phyloP scores from a whole-genome alignment of 805 yeast genomes.

The Teunomyces lycoperdinae region DNA sequence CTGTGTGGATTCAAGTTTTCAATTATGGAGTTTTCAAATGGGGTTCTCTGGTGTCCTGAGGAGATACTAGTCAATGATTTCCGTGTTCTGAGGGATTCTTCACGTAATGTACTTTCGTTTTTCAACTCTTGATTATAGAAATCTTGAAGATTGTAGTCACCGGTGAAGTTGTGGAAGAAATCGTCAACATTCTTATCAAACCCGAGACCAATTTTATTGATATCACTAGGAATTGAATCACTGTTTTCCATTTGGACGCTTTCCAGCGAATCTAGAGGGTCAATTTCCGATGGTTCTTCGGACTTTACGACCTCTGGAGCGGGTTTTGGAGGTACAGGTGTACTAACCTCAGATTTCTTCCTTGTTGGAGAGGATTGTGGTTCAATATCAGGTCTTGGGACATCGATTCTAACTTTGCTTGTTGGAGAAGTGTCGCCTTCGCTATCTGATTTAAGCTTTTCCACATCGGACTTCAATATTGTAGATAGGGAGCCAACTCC shows the following conservation, averaged over 20 bases:
- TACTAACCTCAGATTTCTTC: not conserved
- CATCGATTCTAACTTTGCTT: not conserved
- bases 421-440: not conserved
- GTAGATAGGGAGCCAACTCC: constrained; percentile 16
- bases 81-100: not conserved
- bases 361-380: not conserved
- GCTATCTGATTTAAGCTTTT: not conserved
- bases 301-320: not conserved
- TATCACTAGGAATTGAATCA: not conserved
- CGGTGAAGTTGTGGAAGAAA: not conserved
- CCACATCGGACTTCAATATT: constrained; percentile 1
- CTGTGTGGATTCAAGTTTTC: constrained; percentile 24
- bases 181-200: constrained; percentile 1
- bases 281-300: no score
- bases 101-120: not conserved
- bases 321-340: not conserved
- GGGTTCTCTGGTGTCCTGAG: constrained; percentile 5
- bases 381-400: not conserved
- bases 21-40: constrained; percentile 29
- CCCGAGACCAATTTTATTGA: not conserved
- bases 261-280: no score
- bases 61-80: not conserved
- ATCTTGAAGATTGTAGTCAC: not conserved
- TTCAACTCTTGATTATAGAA: not conserved
- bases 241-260: not conserved